Evolutionary conservation across 345 rosid genomes (phyloP).

Genomic region (Pistacia atlantica): DNA sequence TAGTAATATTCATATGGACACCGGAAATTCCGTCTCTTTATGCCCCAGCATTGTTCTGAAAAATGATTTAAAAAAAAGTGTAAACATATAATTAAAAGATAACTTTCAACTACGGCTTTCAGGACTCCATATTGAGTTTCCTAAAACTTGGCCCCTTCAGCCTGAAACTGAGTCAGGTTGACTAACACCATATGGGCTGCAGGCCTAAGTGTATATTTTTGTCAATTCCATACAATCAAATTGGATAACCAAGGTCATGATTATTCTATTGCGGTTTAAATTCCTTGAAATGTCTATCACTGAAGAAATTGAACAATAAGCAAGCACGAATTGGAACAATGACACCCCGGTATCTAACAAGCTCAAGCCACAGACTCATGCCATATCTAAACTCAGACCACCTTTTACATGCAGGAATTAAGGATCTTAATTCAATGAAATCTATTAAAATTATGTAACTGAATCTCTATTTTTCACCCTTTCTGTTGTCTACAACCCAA

Average conservation of each 20-base stretch:
- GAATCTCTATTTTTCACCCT: not conserved
- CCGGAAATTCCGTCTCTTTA: slow-evolving; percentile 26
- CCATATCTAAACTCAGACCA: not conserved
- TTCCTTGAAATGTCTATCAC: not conserved
- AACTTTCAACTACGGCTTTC: not conserved
- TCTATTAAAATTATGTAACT: not conserved
- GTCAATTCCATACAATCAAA: not conserved
- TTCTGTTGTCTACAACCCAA: not conserved
- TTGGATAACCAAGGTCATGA: not conserved
- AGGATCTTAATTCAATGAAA: not conserved
- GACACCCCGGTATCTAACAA: not conserved
- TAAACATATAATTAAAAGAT: slow-evolving; percentile 1
- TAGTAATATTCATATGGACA: not conserved
- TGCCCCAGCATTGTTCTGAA: slow-evolving; percentile 29
- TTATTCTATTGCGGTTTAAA: not conserved
- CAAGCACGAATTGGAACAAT: not conserved
- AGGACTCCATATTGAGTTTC: not conserved
- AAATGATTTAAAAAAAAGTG: slow-evolving; percentile 13
- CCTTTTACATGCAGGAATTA: not conserved
- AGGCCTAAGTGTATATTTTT: not conserved
- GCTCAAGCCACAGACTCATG: not conserved
- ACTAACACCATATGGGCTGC: not conserved
- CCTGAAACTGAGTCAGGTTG: not conserved
- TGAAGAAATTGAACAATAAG: not conserved
- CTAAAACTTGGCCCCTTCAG: not conserved